Base-by-base conservation (phyloP, 2,329 filamentous ascomycete genomes). In the Albifimbria verrucaria region DNA sequence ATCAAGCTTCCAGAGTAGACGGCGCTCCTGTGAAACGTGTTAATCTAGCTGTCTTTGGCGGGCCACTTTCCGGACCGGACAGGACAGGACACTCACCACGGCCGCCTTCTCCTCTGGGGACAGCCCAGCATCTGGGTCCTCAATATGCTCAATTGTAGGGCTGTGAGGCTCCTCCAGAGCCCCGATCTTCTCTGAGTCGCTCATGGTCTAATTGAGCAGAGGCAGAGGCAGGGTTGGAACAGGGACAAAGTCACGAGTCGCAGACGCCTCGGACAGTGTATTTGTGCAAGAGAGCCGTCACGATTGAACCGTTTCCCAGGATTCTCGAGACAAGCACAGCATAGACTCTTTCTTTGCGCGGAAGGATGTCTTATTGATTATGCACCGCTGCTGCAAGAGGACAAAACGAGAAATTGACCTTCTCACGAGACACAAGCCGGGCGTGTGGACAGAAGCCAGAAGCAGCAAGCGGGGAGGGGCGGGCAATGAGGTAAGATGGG, bases 1-100 rank as follows among this genome's bases (percentile, higher is more conserved):
- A 62, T 88, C 85, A 20, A 88, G 73, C 65, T 82, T 87, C 64
- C 83, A 77, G 10, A 88, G 63, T 2, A 88, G 71, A 60, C 79
- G 81, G 55, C 78, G 79, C 59, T 88, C 85, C 85, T 88, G 53
- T 48, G 32, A 42, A 21, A 39, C 49, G 36, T 46, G 18, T 39
- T n/a, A 39, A 15, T 39, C 32, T 4, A 39, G 11, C 18, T 39
- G 12, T n/a, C n/a, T n/a, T n/a, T n/a, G n/a, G n/a, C n/a, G n/a
- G n/a, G n/a, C n/a, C 21, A 46, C 20, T 21, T 23, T 46, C n/a
- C 2, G 3, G 43, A 20, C 21, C n/a, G 11, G 15, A 18, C 2
- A 36, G 12, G 18, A 21, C 5, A 20, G 20, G 4, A 15, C 15
- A 69, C 80, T 57, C 71, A 89, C 87, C 62, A 83, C 80, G 48